phyloP scores from a whole-genome alignment of 225 moss, liverwort and hornwort species.

The Climacium dendroides region DNA sequence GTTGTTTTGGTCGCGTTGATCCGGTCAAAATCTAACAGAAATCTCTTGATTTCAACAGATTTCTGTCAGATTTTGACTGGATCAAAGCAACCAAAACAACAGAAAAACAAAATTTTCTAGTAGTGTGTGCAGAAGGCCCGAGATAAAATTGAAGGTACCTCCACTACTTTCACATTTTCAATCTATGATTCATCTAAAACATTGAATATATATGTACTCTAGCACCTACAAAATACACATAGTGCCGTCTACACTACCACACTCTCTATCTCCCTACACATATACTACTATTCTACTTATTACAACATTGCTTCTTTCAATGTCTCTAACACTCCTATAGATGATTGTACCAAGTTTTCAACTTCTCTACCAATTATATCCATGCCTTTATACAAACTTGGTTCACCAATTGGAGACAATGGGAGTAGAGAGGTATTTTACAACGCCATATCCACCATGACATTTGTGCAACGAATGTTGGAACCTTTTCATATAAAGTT shows the following conservation, averaged over 20 bases:
- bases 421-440: neutral
- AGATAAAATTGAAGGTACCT: no score
- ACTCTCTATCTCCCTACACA: neutral
- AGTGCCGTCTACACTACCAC: rapidly evolving
- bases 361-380: neutral
- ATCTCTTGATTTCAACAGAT: no score
- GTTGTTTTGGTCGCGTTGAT: no score
- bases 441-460: neutral
- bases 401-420: rapidly evolving
- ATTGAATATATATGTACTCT: neutral
- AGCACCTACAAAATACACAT: rapidly evolving
- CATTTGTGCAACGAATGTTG: rapidly evolving
- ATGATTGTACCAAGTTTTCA: rapidly evolving
- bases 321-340: rapidly evolving
- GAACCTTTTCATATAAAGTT: rapidly evolving
- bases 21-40: no score
- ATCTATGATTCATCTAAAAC: no score
- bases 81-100: no score
- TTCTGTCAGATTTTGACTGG: no score
- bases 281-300: neutral
- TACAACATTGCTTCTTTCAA: rapidly evolving
- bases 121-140: no score
- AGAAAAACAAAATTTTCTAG: no score
- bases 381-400: rapidly evolving
- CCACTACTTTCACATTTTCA: no score